phyloP scores from a whole-genome alignment of 2,329 filamentous ascomycete species.

The Fusarium mexicanum region DNA sequence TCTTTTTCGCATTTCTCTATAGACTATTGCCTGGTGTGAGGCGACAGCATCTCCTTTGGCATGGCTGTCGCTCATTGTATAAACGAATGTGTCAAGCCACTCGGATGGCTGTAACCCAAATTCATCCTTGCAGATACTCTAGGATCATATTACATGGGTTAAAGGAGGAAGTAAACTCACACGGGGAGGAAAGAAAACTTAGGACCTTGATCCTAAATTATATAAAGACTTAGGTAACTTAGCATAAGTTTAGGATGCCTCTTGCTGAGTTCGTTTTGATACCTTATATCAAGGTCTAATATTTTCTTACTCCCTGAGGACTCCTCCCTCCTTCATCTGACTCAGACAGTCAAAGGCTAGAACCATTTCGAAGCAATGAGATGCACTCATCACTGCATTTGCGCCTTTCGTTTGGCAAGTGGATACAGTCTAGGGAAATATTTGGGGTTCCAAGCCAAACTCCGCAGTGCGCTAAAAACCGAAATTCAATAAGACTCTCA shows the following conservation, averaged over 20 bases:
- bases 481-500: neutral
- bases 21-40: neutral
- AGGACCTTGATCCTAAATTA: neutral
- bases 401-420: slow-evolving; percentile 16
- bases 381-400: neutral
- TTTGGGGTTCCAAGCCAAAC: neutral
- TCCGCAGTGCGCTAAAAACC: slow-evolving; percentile 3
- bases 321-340: neutral
- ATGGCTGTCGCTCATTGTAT: neutral
- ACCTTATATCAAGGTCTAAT: neutral
- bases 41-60: neutral
- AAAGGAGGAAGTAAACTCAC: neutral
- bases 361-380: slow-evolving; percentile 7
- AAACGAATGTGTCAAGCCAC: neutral
- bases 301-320: neutral
- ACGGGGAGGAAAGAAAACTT: neutral
- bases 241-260: neutral
- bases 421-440: slow-evolving; percentile 1
- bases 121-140: neutral
- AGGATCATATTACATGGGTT: neutral
- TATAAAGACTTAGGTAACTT: neutral
- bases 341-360: neutral
- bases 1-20: neutral
- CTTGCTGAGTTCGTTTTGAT: neutral
- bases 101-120: neutral